These are phyloP conservation scores for Aspergillus neotritici DNA, from an alignment of 2,329 filamentous ascomycete genomes.

Conservation along the genomic window DNA sequence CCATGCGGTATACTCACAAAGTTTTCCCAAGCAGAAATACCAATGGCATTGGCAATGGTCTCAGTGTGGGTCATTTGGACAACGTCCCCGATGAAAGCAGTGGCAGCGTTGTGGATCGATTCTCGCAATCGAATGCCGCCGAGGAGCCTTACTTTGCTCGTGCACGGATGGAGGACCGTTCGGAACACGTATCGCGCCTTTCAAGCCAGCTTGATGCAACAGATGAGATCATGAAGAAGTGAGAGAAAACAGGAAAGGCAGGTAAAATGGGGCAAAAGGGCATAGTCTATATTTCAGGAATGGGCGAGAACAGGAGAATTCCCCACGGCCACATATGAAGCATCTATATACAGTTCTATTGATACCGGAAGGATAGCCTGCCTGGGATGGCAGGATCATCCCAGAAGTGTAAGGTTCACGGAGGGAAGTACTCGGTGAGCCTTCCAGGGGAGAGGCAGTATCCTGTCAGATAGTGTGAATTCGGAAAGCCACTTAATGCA, in stretches of 20 bases:
- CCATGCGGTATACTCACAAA: background rate
- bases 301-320: background rate
- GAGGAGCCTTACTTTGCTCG: slow-evolving; percentile 31
- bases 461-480: background rate
- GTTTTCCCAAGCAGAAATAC: slow-evolving; percentile 6
- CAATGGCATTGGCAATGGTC: slow-evolving; percentile 21
- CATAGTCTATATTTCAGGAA: background rate
- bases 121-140: slow-evolving; percentile 20
- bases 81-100: slow-evolving; percentile 22
- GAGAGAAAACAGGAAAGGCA: slow-evolving; percentile 4
- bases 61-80: slow-evolving; percentile 24
- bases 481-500: slow-evolving; percentile 10
- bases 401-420: no score
- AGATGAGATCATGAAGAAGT: slow-evolving; percentile 25
- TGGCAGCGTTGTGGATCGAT: slow-evolving; percentile 22
- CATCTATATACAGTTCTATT: slow-evolving; percentile 9
- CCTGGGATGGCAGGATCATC: background rate
- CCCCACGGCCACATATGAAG: no score
- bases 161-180: slow-evolving; percentile 27
- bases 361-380: background rate
- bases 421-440: background rate
- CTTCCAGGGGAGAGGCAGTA: background rate
- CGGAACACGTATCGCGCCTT: slow-evolving; percentile 25
- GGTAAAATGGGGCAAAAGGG: background rate
- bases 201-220: slow-evolving; percentile 26